Percentiles rank a stretch among this genome's conserved stretches.
Evolutionary conservation across 148 eudicot species (phyloP).

Genomic region (Rhododendron ferrugineum): DNA sequence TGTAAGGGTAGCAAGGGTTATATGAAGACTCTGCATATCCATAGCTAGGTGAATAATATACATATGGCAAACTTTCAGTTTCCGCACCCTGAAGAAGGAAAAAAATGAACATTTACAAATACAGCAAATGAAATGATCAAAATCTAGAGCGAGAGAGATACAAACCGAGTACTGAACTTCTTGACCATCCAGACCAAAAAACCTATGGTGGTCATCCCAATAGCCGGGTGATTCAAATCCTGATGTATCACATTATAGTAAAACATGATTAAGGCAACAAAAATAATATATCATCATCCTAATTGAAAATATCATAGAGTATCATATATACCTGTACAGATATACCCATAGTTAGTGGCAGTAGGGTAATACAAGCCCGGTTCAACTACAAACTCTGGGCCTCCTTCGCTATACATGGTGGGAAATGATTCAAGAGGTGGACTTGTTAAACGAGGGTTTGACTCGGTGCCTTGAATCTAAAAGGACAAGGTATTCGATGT

Average conservation of each 20-base stretch:
- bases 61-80: constrained; percentile 65
- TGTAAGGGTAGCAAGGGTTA: constrained; percentile 93
- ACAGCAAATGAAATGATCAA: background rate
- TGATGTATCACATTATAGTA: constrained; percentile 14
- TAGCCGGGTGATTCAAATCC: constrained; percentile 73
- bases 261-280: background rate
- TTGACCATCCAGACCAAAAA: constrained; percentile 79
- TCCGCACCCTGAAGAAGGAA: constrained; percentile 52
- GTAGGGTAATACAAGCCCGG: constrained; percentile 71
- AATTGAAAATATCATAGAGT: background rate
- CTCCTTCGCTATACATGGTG: constrained; percentile 55
- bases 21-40: constrained; percentile 74
- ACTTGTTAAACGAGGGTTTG: constrained; percentile 37
- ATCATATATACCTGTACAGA: constrained; percentile 62
- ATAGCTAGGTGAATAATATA: constrained; percentile 79
- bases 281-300: background rate
- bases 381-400: constrained; percentile 64
- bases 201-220: constrained; percentile 76
- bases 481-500: constrained; percentile 1
- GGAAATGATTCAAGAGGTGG: constrained; percentile 30
- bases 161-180: constrained; percentile 70
- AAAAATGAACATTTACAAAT: background rate
- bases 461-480: constrained; percentile 53
- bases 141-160: background rate
- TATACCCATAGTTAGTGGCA: constrained; percentile 71